Evolutionary conservation across 257 asterid species (phyloP), one percentile per base, ranked within the genome.

Genomic region (Rubia yunnanensis): DNA sequence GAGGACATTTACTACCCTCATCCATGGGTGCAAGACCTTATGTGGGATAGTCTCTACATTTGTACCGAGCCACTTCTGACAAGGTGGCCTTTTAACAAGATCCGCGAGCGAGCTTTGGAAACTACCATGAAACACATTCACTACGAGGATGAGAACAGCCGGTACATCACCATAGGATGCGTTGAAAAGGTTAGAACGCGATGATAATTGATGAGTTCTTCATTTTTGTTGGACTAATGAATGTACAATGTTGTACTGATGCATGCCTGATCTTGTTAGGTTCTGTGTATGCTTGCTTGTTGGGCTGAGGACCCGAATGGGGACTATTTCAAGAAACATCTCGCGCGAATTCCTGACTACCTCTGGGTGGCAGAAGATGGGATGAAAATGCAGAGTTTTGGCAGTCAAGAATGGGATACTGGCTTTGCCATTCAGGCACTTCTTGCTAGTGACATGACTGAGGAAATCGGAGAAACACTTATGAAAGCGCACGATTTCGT

Each of bases 381-480:
- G 31, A 77, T 81, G 83, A 81, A 81, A 49, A 62, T 77, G 78
- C 89, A 91, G 92, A 88, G 95, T 64, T 88, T 86, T 66, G 97
- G 97, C 5, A 90, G 97, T 52, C 97, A 91, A 75, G 66, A 86
- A 60, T 91, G 96, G 97, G 97, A 91, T 72, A 82, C 96, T 0
- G 92, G 89, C 53, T 91, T 91, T 34, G 86, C 96, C 17, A 65
- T 91, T 62, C 96, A 91, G 68, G 96, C 97, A 18, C 70, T 91
- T 50, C 72, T 91, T 49, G 89, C 96, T 27, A 77, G 88, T 79
- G 79, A 80, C 66, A 23, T 91, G 65, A 71, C 72, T 0, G 83
- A 84, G 46, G 98, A 88, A 66, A 80, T 88, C 28, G 84, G 79
- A 5, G 88, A 86, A 18, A 91, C 94, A 26, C 79, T 91, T 0